phyloP scores from a whole-genome alignment of 192 early-diverging fungal genomes.

The Rhizophagus sp. region DNA sequence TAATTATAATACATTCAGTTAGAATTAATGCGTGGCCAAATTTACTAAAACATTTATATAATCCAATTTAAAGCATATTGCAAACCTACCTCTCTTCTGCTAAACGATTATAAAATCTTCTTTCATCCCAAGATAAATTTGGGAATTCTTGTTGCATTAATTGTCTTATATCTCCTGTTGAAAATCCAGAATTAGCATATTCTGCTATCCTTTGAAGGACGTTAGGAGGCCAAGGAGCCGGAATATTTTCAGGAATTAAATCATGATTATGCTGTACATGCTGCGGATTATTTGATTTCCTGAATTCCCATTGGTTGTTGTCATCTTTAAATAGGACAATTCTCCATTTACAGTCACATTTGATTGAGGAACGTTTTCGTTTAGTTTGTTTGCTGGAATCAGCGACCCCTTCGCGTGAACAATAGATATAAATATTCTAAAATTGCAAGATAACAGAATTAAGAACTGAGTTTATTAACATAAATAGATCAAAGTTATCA shows the following conservation, averaged over 20 bases:
- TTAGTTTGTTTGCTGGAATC: constrained; percentile 55
- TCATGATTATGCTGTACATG: constrained; percentile 59
- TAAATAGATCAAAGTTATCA: too few species aligned
- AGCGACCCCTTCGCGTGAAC: constrained; percentile 59
- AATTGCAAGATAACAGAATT: background rate
- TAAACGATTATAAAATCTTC: constrained; percentile 59
- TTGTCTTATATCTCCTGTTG: constrained; percentile 49
- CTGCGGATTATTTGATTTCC: constrained; percentile 57
- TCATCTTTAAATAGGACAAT: constrained; percentile 51
- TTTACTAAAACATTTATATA: too few species aligned
- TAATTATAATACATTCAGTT: background rate
- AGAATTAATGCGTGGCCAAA: background rate
- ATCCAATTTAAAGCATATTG: background rate
- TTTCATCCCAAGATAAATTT: constrained; percentile 55
- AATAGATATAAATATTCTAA: constrained; percentile 62
- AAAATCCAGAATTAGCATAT: constrained; percentile 48
- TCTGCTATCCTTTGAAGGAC: constrained; percentile 54
- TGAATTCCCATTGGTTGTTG: constrained; percentile 52
- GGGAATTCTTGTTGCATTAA: constrained; percentile 56
- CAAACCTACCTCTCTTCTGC: constrained; percentile 44
- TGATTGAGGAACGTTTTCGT: constrained; percentile 54
- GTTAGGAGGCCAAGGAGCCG: constrained; percentile 51
- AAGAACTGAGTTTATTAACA: too few species aligned
- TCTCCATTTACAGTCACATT: constrained; percentile 63
- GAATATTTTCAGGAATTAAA: constrained; percentile 51